Conservation (phyloP, 2,329 filamentous ascomycete species). For the Aspergillus novofumigatus region DNA sequence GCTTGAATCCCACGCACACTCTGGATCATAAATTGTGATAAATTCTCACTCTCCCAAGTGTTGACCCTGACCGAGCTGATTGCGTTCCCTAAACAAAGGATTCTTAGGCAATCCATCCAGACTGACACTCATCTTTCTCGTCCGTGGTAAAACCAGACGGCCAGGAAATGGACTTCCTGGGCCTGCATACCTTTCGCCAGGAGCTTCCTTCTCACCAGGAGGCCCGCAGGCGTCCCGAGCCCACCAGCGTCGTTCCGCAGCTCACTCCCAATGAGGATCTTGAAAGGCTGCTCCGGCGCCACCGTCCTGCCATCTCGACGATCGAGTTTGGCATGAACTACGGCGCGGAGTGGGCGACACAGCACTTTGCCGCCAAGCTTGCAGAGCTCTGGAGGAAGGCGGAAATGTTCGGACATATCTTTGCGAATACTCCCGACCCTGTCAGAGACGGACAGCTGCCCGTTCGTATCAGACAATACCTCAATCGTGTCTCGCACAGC, state of each 20-base stretch:
- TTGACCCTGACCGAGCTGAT: neutral
- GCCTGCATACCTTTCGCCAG: neutral
- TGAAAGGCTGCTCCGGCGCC: neutral
- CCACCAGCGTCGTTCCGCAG: neutral
- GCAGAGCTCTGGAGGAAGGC: conserved; percentile 12
- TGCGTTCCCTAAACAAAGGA: neutral
- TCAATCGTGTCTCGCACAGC: conserved; percentile 15
- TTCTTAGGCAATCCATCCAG: neutral
- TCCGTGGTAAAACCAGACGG: neutral
- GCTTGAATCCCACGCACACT: neutral
- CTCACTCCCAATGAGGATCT: neutral
- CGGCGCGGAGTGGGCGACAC: neutral
- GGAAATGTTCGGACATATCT: conserved; percentile 13
- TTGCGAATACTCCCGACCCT: conserved; percentile 14
- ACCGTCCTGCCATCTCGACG: neutral
- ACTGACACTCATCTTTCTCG: neutral
- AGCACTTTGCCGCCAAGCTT: neutral
- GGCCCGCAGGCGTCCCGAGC: neutral
- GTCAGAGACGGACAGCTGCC: conserved; percentile 14
- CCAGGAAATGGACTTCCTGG: neutral
- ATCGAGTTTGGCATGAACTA: neutral
- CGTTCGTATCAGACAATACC: conserved; percentile 13
- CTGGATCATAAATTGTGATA: neutral
- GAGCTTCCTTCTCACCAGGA: neutral
- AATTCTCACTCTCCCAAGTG: neutral